Conservation (phyloP, 805 yeast genomes). For the Hanseniaspora pseudoguilliermondii region DNA sequence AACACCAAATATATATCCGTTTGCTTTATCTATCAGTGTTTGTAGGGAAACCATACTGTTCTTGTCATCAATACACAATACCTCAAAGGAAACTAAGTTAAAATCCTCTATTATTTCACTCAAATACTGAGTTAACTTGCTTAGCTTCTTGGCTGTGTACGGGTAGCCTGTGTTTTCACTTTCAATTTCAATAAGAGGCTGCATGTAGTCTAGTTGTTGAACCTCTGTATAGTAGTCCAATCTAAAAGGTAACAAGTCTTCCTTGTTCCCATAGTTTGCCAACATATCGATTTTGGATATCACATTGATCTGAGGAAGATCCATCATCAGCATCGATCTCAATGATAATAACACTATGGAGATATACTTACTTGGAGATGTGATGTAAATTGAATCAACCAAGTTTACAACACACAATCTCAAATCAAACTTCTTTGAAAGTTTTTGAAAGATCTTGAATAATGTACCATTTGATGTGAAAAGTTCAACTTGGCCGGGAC, state of each 20-base stretch:
- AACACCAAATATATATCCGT: slow-evolving; percentile 85
- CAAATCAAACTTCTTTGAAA: slow-evolving; percentile 53
- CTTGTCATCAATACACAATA: slow-evolving; percentile 81
- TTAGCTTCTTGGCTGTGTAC: slow-evolving; percentile 46
- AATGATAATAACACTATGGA: slow-evolving; percentile 68
- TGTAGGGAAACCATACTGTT: slow-evolving; percentile 77
- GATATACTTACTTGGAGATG: slow-evolving; percentile 79
- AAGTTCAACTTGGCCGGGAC: slow-evolving; percentile 93
- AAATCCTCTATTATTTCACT: slow-evolving; percentile 80
- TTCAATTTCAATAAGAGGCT: slow-evolving; percentile 61
- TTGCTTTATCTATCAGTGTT: slow-evolving; percentile 72
- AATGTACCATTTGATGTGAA: slow-evolving; percentile 81
- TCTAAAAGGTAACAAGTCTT: slow-evolving; percentile 52
- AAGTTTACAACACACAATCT: slow-evolving; percentile 76
- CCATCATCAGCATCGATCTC: slow-evolving; percentile 85
- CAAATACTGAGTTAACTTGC: slow-evolving; percentile 58
- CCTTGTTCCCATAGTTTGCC: slow-evolving; percentile 45
- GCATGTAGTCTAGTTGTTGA: slow-evolving; percentile 60
- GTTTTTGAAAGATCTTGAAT: slow-evolving; percentile 47
- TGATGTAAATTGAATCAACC: slow-evolving; percentile 68
- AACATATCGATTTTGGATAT: slow-evolving; percentile 81
- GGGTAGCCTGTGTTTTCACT: slow-evolving; percentile 35
- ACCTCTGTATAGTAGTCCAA: slow-evolving; percentile 85
- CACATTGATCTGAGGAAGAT: slow-evolving; percentile 85
- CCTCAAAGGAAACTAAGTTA: slow-evolving; percentile 78